Conservation (phyloP, 169 alveolate species). For the Cryptosporidium felis region DNA sequence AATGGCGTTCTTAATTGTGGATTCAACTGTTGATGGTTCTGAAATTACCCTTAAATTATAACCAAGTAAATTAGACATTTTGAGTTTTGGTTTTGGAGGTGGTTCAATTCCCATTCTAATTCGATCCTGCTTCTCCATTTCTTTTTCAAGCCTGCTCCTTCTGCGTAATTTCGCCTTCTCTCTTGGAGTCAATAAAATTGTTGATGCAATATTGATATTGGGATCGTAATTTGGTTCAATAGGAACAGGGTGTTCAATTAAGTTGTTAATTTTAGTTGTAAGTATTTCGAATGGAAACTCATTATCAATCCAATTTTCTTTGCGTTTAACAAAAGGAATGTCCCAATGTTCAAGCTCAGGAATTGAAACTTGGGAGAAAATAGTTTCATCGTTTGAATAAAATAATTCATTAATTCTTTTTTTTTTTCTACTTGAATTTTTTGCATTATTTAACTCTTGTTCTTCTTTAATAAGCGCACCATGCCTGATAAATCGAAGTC, state of each 20-base stretch:
- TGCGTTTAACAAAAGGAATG: constrained; percentile 54
- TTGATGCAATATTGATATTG: constrained; percentile 69
- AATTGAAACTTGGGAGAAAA: constrained; percentile 17
- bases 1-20: constrained; percentile 85
- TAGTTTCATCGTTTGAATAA: constrained; percentile 18
- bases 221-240: constrained; percentile 78
- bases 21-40: constrained; percentile 87
- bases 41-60: constrained; percentile 83
- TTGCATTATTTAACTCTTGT: background rate
- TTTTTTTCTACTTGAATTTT: background rate
- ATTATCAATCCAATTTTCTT: constrained; percentile 44
- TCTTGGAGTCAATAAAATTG: constrained; percentile 80
- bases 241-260: constrained; percentile 87
- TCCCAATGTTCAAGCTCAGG: constrained; percentile 68
- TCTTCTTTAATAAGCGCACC: constrained; percentile 17
- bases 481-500: constrained; percentile 20
- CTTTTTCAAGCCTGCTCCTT: constrained; percentile 85
- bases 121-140: constrained; percentile 86
- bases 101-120: constrained; percentile 88
- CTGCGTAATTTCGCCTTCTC: constrained; percentile 83
- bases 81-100: constrained; percentile 90
- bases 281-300: constrained; percentile 72
- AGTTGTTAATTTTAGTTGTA: constrained; percentile 76
- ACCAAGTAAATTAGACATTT: constrained; percentile 85
- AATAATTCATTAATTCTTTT: constrained; percentile 25